A percentile compares a stretch with the other conserved stretches of the same genome.
Evolutionary conservation across 441 rosid genomes (phyloP).

Genomic region (Breynia disticha): DNA sequence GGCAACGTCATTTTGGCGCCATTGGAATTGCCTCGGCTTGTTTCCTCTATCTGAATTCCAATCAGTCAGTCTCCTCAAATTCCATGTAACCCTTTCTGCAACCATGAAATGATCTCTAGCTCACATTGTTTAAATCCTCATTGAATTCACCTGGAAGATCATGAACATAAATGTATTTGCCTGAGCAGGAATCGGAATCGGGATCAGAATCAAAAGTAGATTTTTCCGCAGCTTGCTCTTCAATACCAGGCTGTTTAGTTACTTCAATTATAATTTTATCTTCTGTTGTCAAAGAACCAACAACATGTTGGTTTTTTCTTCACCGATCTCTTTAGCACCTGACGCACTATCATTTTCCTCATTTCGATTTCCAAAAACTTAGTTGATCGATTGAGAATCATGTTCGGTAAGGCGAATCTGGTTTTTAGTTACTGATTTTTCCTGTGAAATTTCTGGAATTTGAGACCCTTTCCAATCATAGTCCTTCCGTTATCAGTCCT

Average conservation of each 20-base stretch:
- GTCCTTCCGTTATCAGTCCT: slow-evolving; percentile 26
- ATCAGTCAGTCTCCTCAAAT: slow-evolving; percentile 54
- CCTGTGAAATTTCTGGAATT: slow-evolving; percentile 1
- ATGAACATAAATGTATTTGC: slow-evolving; percentile 46
- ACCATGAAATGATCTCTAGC: slow-evolving; percentile 82
- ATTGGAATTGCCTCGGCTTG: slow-evolving; percentile 74
- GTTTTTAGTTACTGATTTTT: slow-evolving; percentile 7
- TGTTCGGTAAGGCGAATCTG: slow-evolving; percentile 14
- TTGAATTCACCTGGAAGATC: slow-evolving; percentile 50
- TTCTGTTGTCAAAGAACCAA: background rate
- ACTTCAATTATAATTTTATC: slow-evolving; percentile 1
- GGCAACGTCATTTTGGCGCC: slow-evolving; percentile 56
- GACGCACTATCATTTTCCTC: slow-evolving; percentile 1
- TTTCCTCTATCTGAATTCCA: slow-evolving; percentile 57
- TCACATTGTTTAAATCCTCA: slow-evolving; percentile 42
- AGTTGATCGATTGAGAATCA: slow-evolving; percentile 8
- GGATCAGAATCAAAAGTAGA: slow-evolving; percentile 12
- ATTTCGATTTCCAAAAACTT: slow-evolving; percentile 1
- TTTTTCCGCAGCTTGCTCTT: slow-evolving; percentile 1
- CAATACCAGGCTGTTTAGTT: slow-evolving; percentile 9
- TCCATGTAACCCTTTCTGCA: slow-evolving; percentile 79
- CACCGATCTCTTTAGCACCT: background rate
- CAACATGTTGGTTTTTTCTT: background rate
- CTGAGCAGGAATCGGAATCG: slow-evolving; percentile 38
- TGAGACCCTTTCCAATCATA: slow-evolving; percentile 23